A percentile compares a stretch with the other conserved stretches of the same genome.
Evolutionary conservation across 495 filamentous ascomycete genomes (phyloP).

Genomic region (Penicillium paradoxum): DNA sequence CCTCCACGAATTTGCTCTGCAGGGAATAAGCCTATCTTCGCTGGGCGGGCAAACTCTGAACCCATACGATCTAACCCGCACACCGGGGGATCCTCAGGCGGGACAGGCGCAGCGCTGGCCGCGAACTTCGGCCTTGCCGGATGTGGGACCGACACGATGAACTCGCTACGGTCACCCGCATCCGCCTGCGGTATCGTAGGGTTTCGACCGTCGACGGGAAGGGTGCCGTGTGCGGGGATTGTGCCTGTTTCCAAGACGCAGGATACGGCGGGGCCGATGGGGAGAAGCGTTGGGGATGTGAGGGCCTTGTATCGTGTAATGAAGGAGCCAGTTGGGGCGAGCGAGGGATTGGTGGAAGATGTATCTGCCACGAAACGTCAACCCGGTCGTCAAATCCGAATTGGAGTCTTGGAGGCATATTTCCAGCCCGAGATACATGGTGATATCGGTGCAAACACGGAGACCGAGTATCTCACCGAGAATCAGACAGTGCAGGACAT

Average conservation of each 20-base stretch:
- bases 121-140: constrained; percentile 52
- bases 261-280: constrained; percentile 58
- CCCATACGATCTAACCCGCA: constrained; percentile 57
- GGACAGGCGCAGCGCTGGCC: constrained; percentile 57
- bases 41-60: constrained; percentile 59
- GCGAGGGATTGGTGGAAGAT: background rate
- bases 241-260: constrained; percentile 60
- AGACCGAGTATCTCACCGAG: constrained; percentile 52
- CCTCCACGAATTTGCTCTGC: constrained; percentile 60
- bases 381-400: constrained; percentile 33
- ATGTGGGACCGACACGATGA: constrained; percentile 61
- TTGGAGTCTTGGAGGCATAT: constrained; percentile 41
- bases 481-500: constrained; percentile 49
- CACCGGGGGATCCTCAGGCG: constrained; percentile 62
- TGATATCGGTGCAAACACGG: constrained; percentile 31
- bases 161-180: constrained; percentile 57
- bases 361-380: constrained; percentile 19
- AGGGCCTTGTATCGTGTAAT: constrained; percentile 52
- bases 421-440: constrained; percentile 31
- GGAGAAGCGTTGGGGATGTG: constrained; percentile 48
- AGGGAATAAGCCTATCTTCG: constrained; percentile 56
- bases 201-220: constrained; percentile 54
- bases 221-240: constrained; percentile 48
- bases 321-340: constrained; percentile 21
- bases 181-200: constrained; percentile 59